Evolutionary conservation across 2,329 filamentous ascomycete species (phyloP), one percentile per base, ranked within the genome.

Genomic region (Fusarium ambrosium): DNA sequence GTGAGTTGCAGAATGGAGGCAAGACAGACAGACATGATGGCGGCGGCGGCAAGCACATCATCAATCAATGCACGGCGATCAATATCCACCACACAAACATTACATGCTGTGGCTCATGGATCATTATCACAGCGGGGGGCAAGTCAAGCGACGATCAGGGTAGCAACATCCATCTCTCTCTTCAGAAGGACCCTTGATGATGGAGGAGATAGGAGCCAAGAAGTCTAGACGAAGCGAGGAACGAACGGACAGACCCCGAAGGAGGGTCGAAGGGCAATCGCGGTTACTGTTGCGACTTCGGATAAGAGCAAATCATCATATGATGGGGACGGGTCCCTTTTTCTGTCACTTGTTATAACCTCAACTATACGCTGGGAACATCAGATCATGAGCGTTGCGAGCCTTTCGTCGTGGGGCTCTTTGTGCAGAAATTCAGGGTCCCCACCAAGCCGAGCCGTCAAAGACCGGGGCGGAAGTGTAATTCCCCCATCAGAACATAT

Each of bases 341-440:
- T 36, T n/a, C 45, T 24, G 58, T 53, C 67, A 62, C 71, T 68
- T 41, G 59, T 60, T 62, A 73, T 73, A 63, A 43, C 58, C 58
- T 71, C 62, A 65, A 51, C 37, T 41, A 37, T 58, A 32, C 60
- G 56, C 10, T 29, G 18, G 4, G 24, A 39, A 32, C 29, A 72
- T 74, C 72, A 75, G 72, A 75, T 75, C 72, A 75, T 75, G 34
- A 16, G 29, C 13, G 39, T 18, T 48, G 53, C 45, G 32, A 56
- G 29, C 34, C 58, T 51, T 51, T 59, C 37, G 32, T 64, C 64
- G 69, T 62, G 70, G 70, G 69, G 43, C 70, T 41, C 58, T 61
- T 36, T 36, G 43, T 36, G 43, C 48, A 59, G 62, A 59, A 58
- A 59, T 22, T 37, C 55, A 63, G 60, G 32, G 61, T 66, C 55